These are phyloP conservation scores for Elasticomyces elasticus DNA, from an alignment of 495 filamentous ascomycete species.

Conservation along the genomic window DNA sequence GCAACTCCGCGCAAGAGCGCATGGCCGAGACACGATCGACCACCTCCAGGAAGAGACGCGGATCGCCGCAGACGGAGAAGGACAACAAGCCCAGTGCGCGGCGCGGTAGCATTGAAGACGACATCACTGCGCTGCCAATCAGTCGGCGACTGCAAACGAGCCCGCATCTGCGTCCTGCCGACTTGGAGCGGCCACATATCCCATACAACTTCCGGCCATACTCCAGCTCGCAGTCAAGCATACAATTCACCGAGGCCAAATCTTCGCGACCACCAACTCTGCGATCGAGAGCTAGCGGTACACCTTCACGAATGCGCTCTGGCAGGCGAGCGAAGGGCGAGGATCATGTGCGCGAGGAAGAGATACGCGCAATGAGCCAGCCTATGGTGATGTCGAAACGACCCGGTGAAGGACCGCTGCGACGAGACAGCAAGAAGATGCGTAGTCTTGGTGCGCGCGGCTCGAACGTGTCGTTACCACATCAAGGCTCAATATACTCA, in stretches of 20 bases:
- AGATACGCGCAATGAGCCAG: constrained; percentile 74
- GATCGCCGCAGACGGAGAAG: constrained; percentile 1
- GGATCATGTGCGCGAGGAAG: constrained; percentile 64
- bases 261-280: constrained; percentile 53
- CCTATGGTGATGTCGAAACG: constrained; percentile 56
- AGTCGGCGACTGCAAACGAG: constrained; percentile 25
- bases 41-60: not conserved
- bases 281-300: constrained; percentile 44
- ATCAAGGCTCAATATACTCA: constrained; percentile 62
- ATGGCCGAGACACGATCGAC: not conserved
- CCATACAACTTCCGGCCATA: constrained; percentile 41
- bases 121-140: constrained; percentile 34
- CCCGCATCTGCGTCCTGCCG: constrained; percentile 33
- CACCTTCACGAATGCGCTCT: constrained; percentile 54
- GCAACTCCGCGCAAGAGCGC: not conserved
- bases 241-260: constrained; percentile 33
- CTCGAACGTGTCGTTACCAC: constrained; percentile 65
- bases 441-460: constrained; percentile 51
- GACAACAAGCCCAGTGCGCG: constrained; percentile 8
- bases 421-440: constrained; percentile 54
- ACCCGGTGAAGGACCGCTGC: constrained; percentile 39
- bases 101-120: constrained; percentile 27
- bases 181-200: constrained; percentile 31
- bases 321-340: constrained; percentile 71
- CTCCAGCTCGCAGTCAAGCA: constrained; percentile 36